Evolutionary conservation across 371 early-diverging fungal species (phyloP).

Genomic region (Vairimorpha necatrix): DNA sequence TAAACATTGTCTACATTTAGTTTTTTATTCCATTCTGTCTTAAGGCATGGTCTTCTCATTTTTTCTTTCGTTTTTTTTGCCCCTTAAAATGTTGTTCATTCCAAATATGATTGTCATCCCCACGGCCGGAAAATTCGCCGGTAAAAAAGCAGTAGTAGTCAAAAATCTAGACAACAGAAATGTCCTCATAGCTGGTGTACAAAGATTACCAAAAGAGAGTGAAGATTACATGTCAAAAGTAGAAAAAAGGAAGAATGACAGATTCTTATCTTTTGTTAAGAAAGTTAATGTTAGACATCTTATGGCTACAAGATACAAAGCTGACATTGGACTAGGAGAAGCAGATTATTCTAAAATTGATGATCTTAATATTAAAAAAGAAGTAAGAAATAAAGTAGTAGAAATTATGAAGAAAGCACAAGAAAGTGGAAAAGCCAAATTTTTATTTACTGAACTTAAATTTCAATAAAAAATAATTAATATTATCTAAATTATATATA

Average conservation of each 20-base stretch:
- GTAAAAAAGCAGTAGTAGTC: slow-evolving; percentile 60
- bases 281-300: slow-evolving; percentile 60
- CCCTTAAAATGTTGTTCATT: slow-evolving; percentile 50
- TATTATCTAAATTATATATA: neutral
- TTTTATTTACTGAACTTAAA: slow-evolving; percentile 57
- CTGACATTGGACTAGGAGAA: slow-evolving; percentile 53
- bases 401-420: slow-evolving; percentile 51
- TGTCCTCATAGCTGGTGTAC: slow-evolving; percentile 57
- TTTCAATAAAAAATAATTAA: slow-evolving; percentile 49
- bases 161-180: slow-evolving; percentile 42
- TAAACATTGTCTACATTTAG: too few relatives aligned
- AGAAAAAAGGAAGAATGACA: slow-evolving; percentile 52
- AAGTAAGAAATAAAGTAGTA: slow-evolving; percentile 41
- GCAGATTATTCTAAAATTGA: slow-evolving; percentile 26
- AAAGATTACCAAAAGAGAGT: slow-evolving; percentile 50
- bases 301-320: slow-evolving; percentile 60
- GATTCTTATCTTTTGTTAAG: slow-evolving; percentile 57
- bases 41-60: slow-evolving; percentile 1
- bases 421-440: slow-evolving; percentile 47
- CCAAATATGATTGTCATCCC: slow-evolving; percentile 53
- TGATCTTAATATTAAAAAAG: slow-evolving; percentile 40
- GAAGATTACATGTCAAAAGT: slow-evolving; percentile 57
- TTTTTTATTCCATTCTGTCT: too few relatives aligned
- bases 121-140: slow-evolving; percentile 59
- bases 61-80: slow-evolving; percentile 7